Evolutionary conservation across 805 yeast genomes (phyloP), one percentile per base, ranked within the genome.

Genomic region (Lipomyces sp.): DNA sequence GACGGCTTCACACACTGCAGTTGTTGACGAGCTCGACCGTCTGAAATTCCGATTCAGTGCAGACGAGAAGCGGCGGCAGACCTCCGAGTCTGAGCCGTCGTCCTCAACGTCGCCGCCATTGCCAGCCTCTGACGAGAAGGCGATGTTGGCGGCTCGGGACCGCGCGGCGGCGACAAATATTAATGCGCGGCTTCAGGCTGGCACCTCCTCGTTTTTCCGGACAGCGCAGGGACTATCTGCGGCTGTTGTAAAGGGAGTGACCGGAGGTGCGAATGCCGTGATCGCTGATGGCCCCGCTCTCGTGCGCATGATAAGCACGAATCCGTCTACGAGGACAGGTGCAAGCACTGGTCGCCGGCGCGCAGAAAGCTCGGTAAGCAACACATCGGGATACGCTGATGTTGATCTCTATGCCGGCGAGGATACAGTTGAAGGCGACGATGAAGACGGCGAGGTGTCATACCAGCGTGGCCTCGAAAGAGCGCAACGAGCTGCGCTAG

Each of bases 191-290:
- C 23, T 49, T n/a, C 47, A 42, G 23, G 57, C 51, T 16, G 49
- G 52, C 7, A 42, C 49, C 4, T 28, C 51, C 11, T 53, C 58
- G 32, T 44, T 53, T 16, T 53, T 53, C 37, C 21, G 43, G 3
- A 50, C 58, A 11, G 58, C 58, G 24, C 58, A 53, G 32, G 58
- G 58, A 2, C 26, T 53, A 1, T 53, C 58, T 6, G 58, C 59
- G 2, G 59, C 59, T 8, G 59, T 53, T 4, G 58, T 55, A 34
- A 55, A 50, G 31, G 58, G 55, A 18, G 58, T 55, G 2, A 46
- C 59, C 2, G 57, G 59, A 7, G 39, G 59, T 21, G 57, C 59
- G 29, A 51, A 39, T 35, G 59, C 53, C 13, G 53, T 51, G 19
- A 53, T 55, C 26, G 37, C 44, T 21, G 52, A 44, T n/a, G 51